Base-by-base conservation (phyloP, 2,329 filamentous ascomycete genomes). In the Neonectria faginata region DNA sequence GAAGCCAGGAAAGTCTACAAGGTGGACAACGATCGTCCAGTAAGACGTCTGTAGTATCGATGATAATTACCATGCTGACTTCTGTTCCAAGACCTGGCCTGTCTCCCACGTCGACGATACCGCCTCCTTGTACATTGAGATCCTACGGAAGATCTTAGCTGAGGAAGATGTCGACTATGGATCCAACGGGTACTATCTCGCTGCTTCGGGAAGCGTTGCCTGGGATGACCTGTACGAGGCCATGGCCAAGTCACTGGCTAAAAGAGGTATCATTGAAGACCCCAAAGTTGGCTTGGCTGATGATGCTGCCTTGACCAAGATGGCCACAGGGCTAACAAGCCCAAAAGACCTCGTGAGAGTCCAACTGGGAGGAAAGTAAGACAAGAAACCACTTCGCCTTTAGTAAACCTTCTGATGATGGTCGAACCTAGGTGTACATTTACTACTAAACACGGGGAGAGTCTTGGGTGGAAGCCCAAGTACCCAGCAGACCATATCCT, bases 91-190 rank as follows among this genome's bases (percentile, higher is more conserved):
- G 80, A 77, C 74, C 1, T 87, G 85, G 85, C 85, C 85, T 0
- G 85, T 88, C 6, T 85, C 81, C 61, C 83, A 87, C 59, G 70
- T 87, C 4, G 10, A 70, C 0, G 85, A 88, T 60, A 87, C 80
- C 36, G 78, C 81, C 0, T 71, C 70, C 0, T 67, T 87, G 1
- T 87, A 86, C 57, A 54, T 86, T 1, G 70, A 79, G 3, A 74
- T 87, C 0, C 68, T 86, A 7, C 76, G 77, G 1, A 76, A 72
- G 2, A 86, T 87, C 12, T 67, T 87, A 2, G 67, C 65, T 1
- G 79, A 74, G 1, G 70, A 77, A 12, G 73, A 80, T 5, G 75
- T 78, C 0, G 78, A 72, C 2, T 64, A 81, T 54, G 83, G 82
- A 0, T 80, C 77, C 57, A 75, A 80, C 1, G 85, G 85, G 0